Percentiles rank a stretch among this genome's conserved stretches.
phyloP scores from a whole-genome alignment of 768 basidiomycete genomes.

The Hygrocybe punicea region DNA sequence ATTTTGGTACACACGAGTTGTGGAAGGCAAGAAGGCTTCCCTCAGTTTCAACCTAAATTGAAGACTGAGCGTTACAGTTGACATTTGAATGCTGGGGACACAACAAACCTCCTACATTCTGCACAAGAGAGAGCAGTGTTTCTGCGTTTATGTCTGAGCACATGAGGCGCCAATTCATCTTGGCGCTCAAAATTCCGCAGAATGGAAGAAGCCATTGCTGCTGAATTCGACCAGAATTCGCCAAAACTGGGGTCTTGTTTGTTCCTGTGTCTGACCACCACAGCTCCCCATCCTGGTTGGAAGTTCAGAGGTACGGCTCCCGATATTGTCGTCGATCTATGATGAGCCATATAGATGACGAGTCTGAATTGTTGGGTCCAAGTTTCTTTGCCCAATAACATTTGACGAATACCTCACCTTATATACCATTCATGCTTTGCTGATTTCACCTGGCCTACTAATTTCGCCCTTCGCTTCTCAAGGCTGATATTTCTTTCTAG shows the following conservation, averaged over 20 bases:
- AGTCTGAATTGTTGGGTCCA: slow-evolving; percentile 66
- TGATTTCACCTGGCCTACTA: slow-evolving; percentile 45
- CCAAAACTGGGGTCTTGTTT: too few relatives aligned
- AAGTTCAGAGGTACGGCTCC: too few relatives aligned
- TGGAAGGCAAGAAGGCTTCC: slow-evolving; percentile 36
- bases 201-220: too few relatives aligned
- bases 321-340: too few relatives aligned
- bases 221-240: too few relatives aligned
- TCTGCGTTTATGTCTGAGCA: slow-evolving; percentile 46
- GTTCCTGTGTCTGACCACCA: too few relatives aligned
- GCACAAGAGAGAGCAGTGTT: slow-evolving; percentile 61
- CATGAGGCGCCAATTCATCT: slow-evolving; percentile 30
- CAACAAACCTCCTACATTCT: slow-evolving; percentile 60
- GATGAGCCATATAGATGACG: slow-evolving; percentile 53
- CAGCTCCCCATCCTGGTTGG: too few relatives aligned
- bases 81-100: slow-evolving; percentile 12
- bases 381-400: slow-evolving; percentile 54
- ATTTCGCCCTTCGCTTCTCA: slow-evolving; percentile 12
- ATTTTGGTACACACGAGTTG: slow-evolving; percentile 9
- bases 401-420: slow-evolving; percentile 62
- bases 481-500: slow-evolving; percentile 6
- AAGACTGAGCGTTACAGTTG: slow-evolving; percentile 13
- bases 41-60: slow-evolving; percentile 59
- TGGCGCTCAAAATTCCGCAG: too few relatives aligned
- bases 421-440: slow-evolving; percentile 95